phyloP scores from a whole-genome alignment of 1,284 basidiomycete species.

The Apiotrichum sp. region DNA sequence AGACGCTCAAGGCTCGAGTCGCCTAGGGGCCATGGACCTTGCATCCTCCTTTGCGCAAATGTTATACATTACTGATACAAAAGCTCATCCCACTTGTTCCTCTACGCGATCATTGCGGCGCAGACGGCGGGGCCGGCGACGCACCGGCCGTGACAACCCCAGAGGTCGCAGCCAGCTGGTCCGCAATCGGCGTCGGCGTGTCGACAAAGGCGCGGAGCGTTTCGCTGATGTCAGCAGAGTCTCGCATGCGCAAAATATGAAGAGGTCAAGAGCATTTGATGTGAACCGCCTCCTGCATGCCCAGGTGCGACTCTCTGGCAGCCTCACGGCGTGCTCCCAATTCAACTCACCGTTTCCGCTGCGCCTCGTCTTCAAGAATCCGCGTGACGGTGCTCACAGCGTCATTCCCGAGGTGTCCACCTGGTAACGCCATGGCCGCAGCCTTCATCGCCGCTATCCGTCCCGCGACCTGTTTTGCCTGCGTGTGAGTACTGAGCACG shows the following conservation, averaged over 20 bases:
- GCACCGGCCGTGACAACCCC: no score
- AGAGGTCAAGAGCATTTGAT: no score
- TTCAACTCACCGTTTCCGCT: conserved; percentile 6
- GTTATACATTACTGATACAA: no score
- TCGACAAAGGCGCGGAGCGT: conserved; percentile 1
- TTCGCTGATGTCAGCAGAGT: conserved; percentile 1
- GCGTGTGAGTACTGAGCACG: background rate
- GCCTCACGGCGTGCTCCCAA: background rate
- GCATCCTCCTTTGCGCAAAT: no score
- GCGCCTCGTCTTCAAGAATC: conserved; percentile 9
- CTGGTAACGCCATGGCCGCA: conserved; percentile 7
- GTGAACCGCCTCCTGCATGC: no score
- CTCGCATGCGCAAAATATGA: no score
- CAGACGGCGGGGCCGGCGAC: no score
- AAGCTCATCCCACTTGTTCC: no score
- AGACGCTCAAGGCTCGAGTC: no score
- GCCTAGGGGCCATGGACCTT: no score
- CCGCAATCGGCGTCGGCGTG: conserved; percentile 4
- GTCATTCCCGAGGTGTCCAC: conserved; percentile 12
- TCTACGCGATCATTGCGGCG: no score
- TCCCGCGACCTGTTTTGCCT: conserved; percentile 10
- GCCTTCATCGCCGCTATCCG: conserved; percentile 8
- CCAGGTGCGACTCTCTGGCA: no score
- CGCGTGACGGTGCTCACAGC: conserved; percentile 5
- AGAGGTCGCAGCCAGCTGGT: background rate